Base-by-base conservation (phyloP, 805 yeast species). In the Lipomyces kockii region DNA sequence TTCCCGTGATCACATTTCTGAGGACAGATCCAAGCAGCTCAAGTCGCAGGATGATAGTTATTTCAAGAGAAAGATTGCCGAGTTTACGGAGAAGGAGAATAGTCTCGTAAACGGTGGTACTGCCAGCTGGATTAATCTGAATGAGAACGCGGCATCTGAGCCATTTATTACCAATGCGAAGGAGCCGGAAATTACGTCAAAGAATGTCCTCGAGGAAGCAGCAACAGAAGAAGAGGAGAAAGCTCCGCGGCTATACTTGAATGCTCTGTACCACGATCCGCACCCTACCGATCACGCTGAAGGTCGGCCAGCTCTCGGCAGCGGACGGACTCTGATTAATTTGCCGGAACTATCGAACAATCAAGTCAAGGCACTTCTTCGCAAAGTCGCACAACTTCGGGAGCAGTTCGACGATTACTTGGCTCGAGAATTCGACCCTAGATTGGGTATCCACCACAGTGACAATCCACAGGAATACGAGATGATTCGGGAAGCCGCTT, bases 381-480 rank as follows among this genome's bases (percentile, higher is more conserved):
- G 49, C 49, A n/a, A 43, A n/a, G 49, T 43, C 49, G 22, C 43
- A 8, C n/a, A n/a, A 8, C 34, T 54, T 29, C n/a, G 57, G 20
- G 37, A 54, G 37, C 57, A 34, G 34, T 54, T 34, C 57, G 57
- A 54, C 34, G 37, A 54, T 8, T 34, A 54, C 9, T n/a, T 54
- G 57, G 17, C 20, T 7, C 34, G 43, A 29, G 57, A 54, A 34
- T 20, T 54, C 11, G 37, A 29, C 22, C 57, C 37, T 20, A 29
- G 37, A 20, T 9, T 54, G 11, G 20, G 57, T 20, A 14, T 29
- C 8, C 34, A 29, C n/a, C 34, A 34, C 20, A 54, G 57, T 20
- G 37, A 29, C 57, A 54, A 54, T 29, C 37, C 57, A 29, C 34
- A 34, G 11, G 37, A 54, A n/a, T 34, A 29, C 35, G 20, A 34